A percentile compares a stretch with the other conserved stretches of the same genome.
phyloP scores from a whole-genome alignment of 495 filamentous ascomycete genomes.

The Penicillium antarcticum region DNA sequence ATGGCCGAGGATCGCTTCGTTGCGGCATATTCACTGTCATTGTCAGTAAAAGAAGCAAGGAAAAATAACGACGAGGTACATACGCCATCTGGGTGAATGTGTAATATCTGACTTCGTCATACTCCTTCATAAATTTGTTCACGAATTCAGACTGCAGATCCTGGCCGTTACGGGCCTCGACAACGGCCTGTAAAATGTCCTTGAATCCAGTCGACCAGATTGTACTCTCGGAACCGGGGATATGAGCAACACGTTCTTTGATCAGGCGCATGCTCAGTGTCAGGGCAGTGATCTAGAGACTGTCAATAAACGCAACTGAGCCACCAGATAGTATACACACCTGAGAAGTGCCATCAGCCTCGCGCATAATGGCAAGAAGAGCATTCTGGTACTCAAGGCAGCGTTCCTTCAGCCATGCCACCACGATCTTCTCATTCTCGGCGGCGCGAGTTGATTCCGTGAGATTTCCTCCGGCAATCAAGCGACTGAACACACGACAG shows the following conservation, averaged over 20 bases:
- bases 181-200: conserved; percentile 57
- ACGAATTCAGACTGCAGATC: conserved; percentile 65
- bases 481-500: conserved; percentile 82
- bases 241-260: conserved; percentile 67
- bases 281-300: conserved; percentile 55
- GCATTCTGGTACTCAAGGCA: conserved; percentile 64
- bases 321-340: conserved; percentile 15
- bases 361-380: conserved; percentile 51
- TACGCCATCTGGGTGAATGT: conserved; percentile 71
- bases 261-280: conserved; percentile 79
- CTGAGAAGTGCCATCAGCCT: conserved; percentile 47
- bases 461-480: conserved; percentile 74
- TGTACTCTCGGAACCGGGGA: conserved; percentile 56
- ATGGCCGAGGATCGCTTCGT: conserved; percentile 29
- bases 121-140: conserved; percentile 70
- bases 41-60: conserved; percentile 27
- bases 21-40: conserved; percentile 30
- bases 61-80: conserved; percentile 20
- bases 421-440: conserved; percentile 70
- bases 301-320: conserved; percentile 18
- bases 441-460: conserved; percentile 57
- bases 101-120: conserved; percentile 82
- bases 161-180: conserved; percentile 55
- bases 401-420: conserved; percentile 74
- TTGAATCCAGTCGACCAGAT: conserved; percentile 65